Evolutionary conservation across 495 filamentous ascomycete genomes (phyloP), one percentile per base, ranked within the genome.

Genomic region (Letharia columbiana): DNA sequence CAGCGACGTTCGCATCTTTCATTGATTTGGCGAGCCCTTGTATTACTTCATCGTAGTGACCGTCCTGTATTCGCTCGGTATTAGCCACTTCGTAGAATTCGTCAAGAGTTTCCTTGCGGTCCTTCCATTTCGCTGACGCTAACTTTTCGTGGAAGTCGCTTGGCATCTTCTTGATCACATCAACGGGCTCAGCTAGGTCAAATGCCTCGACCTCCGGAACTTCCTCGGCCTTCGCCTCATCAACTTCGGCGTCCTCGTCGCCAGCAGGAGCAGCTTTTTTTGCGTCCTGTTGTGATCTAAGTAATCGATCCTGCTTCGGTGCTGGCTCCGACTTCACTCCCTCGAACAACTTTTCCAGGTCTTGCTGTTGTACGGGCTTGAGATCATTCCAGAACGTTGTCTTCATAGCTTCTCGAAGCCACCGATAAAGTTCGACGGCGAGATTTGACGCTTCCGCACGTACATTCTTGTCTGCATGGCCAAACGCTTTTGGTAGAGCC

Each of bases 381-480:
- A 99, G 76, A 52, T 98, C 95, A 52, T 84, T 84, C 91, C 92
- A 99, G 74, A 99, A 99, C 74, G 96, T 86, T 23, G 93, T 91
- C 74, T 99, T 99, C 83, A 99, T 98, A 3, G 92, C 95, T 64
- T 99, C 95, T 66, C 91, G 88, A 41, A 99, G 82, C 95, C 95
- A 99, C 74, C 95, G 82, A 76, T 98, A 99, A 56, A 99, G 84
- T 71, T 98, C 95, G 60, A 96, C 92, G 0, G 92, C 88, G 40
- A 99, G 80, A 69, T 89, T 91, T 60, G 94, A 93, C 39, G 91
- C 90, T 76, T 98, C 95, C 2, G 92, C 91, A 72, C 95, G 88
- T 18, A 99, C 95, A 73, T 97, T 98, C 76, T 99, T 99, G 81
- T 99, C 95, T 7, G 95, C 92, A 75, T 98, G 94, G 18, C 91